These are phyloP conservation scores for Hymenoscyphus repandus DNA, from an alignment of 2,329 filamentous ascomycete species.

Conservation along the genomic window DNA sequence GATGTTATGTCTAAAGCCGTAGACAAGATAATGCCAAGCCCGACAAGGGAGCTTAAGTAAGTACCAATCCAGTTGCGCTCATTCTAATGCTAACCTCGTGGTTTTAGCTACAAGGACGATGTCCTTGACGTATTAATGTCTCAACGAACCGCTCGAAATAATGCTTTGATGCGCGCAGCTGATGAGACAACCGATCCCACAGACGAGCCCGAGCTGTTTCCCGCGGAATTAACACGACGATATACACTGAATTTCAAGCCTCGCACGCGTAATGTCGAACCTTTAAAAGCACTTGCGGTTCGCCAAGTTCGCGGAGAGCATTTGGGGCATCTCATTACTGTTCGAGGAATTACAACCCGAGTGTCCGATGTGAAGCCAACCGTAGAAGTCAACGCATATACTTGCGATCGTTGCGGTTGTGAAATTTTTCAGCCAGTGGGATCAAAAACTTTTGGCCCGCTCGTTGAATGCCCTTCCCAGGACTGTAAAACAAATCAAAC, in stretches of 20 bases:
- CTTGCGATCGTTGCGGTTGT: constrained; percentile 91
- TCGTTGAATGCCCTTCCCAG: constrained; percentile 81
- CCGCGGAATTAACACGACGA: constrained; percentile 82
- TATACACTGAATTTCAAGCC: constrained; percentile 98
- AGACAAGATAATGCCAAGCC: constrained; percentile 77
- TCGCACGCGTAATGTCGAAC: constrained; percentile 63
- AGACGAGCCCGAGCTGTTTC: constrained; percentile 72
- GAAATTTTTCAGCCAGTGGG: constrained; percentile 97
- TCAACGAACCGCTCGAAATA: constrained; percentile 81
- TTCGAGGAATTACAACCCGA: constrained; percentile 88
- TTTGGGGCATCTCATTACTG: constrained; percentile 86
- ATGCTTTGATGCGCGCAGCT: constrained; percentile 62
- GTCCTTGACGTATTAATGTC: constrained; percentile 96
- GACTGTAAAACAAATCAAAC: constrained; percentile 87
- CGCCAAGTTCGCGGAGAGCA: constrained; percentile 90
- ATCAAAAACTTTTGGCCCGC: constrained; percentile 83
- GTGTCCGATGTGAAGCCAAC: constrained; percentile 97
- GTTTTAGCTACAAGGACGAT: constrained; percentile 85
- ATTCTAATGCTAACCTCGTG: constrained; percentile 17
- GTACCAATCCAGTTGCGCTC: constrained; percentile 25
- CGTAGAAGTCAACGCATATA: constrained; percentile 96
- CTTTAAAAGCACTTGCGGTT: constrained; percentile 70
- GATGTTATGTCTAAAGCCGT: constrained; percentile 86
- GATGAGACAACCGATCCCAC: constrained; percentile 61
- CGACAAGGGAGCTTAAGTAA: constrained; percentile 71